Base-by-base conservation (phyloP, 441 rosid species). In the Arabidopsis hybrid region DNA sequence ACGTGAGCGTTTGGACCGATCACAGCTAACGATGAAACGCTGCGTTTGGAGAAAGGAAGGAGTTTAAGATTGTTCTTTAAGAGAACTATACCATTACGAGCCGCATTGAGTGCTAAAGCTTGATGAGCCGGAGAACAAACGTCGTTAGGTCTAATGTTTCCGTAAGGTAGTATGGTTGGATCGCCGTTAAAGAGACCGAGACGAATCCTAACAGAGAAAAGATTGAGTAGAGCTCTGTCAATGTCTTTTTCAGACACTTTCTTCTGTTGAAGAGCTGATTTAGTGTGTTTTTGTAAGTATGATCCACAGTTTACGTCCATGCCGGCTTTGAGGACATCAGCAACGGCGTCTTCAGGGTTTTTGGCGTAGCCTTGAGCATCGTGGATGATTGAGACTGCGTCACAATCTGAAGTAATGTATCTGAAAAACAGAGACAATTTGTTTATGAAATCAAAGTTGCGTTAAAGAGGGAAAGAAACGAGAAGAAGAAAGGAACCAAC, bases 391-490 rank as follows among this genome's bases (percentile, higher is more conserved):
- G 86, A 76, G n/a, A 92, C 97, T 0, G 99, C 97, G 71, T 92
- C 96, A 59, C 97, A 95, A 70, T 92, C 97, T 1, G 96, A 95
- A 17, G 92, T 82, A 14, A 95, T 88, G 80, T 90, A 94, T 83
- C 98, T 89, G 79, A 63, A 5, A 32, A 39, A 26, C 4, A 4
- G n/a, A 8, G 21, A 31, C n/a, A 63, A 32, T 0, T 14, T 18
- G 16, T 18, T 38, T 11, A 50, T 38, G 32, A 36, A 14, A 3
- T 43, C 1, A 14, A 9, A 12, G 66, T 36, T 6, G 66, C 1
- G 21, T 13, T n/a, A n/a, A 38, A 31, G 43, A 64, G 14, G 6
- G 9, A n/a, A 21, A 35, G 45, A 34, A 39, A 39, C 10, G 36
- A 26, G 45, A 38, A 38, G 51, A 31, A 26, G 35, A 12, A n/a